phyloP scores from a whole-genome alignment of 208 protist genomes.

The Zelonia costaricensis region DNA sequence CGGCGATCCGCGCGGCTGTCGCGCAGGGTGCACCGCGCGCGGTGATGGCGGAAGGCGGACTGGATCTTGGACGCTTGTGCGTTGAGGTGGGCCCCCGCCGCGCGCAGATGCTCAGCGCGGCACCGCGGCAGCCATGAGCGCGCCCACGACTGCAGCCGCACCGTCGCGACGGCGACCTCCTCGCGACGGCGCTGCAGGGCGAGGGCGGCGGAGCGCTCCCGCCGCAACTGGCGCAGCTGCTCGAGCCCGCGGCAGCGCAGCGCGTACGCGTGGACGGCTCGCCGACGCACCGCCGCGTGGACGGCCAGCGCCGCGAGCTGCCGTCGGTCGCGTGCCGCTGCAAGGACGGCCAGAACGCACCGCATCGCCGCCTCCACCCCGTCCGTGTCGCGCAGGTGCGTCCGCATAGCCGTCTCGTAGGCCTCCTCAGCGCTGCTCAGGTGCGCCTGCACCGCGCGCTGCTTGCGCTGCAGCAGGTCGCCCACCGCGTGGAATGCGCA shows the following conservation, averaged over 20 bases:
- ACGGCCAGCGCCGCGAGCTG: slow-evolving; percentile 17
- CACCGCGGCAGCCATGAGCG: slow-evolving; percentile 40
- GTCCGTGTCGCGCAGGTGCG: slow-evolving; percentile 10
- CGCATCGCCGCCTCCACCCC: slow-evolving; percentile 25
- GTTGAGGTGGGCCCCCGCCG: background rate
- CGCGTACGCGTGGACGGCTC: slow-evolving; percentile 41
- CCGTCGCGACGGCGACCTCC: slow-evolving; percentile 51
- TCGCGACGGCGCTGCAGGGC: slow-evolving; percentile 41
- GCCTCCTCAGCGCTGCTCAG: slow-evolving; percentile 20
- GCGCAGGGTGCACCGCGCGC: slow-evolving; percentile 10
- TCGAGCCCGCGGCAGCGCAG: slow-evolving; percentile 30
- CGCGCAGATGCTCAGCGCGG: background rate
- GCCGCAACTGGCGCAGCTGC: slow-evolving; percentile 25
- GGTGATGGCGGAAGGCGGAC: slow-evolving; percentile 25
- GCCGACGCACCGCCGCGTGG: slow-evolving; percentile 22
- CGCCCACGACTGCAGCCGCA: slow-evolving; percentile 47
- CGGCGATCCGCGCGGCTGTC: background rate
- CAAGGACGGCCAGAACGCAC: slow-evolving; percentile 51
- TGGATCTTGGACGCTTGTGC: slow-evolving; percentile 34
- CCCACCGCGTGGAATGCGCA: slow-evolving; percentile 7
- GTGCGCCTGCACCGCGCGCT: slow-evolving; percentile 34
- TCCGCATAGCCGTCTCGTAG: slow-evolving; percentile 30
- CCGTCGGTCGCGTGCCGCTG: slow-evolving; percentile 40
- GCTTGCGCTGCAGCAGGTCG: slow-evolving; percentile 10
- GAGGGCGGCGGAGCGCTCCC: slow-evolving; percentile 14